Conservation (phyloP, 2,329 filamentous ascomycete species). For the Didymella sp. region DNA sequence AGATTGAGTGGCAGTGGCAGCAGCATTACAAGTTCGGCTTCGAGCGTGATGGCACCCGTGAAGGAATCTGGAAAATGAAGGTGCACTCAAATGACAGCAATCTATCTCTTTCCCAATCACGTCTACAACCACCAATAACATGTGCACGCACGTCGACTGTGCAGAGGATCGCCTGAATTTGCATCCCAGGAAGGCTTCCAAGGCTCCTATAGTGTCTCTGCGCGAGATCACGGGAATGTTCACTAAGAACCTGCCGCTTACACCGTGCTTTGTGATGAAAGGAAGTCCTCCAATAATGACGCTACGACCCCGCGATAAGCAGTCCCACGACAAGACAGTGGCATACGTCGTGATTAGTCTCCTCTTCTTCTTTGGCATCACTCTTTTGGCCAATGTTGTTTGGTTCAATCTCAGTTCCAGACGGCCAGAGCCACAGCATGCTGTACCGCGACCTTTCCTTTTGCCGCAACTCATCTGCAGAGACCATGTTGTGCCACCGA, state of each 20-base stretch:
- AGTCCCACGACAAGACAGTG: not conserved
- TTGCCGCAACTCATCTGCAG: not conserved
- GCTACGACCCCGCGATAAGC: not conserved
- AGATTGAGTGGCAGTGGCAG: slow-evolving; percentile 39
- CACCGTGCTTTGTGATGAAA: not conserved
- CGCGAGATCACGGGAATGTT: no score
- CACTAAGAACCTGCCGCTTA: not conserved
- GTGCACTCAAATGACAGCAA: not conserved
- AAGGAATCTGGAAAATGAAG: slow-evolving; percentile 23
- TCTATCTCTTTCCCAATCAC: not conserved
- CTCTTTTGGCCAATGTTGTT: not conserved
- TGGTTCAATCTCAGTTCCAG: not conserved
- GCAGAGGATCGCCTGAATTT: not conserved
- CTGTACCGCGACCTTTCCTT: not conserved
- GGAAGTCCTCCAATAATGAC: not conserved
- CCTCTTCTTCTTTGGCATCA: not conserved
- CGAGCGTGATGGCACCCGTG: slow-evolving; percentile 22
- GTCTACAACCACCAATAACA: not conserved
- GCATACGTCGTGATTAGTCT: not conserved
- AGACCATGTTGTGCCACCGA: not conserved
- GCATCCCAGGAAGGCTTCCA: not conserved
- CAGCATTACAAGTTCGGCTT: slow-evolving; percentile 27
- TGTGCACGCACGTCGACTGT: not conserved
- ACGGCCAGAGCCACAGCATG: not conserved
- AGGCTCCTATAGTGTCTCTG: no score